Conservation (phyloP, 495 filamentous ascomycete species). For the Trichoderma virens region DNA sequence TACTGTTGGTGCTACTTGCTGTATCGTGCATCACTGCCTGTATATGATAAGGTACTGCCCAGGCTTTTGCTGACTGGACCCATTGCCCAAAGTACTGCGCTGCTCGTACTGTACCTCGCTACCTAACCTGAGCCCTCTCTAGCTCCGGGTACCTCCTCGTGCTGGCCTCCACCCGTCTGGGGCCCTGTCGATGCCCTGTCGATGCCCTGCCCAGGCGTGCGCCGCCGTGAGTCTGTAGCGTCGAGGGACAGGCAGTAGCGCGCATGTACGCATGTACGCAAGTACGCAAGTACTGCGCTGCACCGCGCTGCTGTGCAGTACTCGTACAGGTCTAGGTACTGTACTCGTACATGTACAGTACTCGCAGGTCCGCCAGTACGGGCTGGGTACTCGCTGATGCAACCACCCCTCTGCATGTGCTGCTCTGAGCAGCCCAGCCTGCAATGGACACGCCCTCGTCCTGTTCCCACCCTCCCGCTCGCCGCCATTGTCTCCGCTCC, state of each 20-base stretch:
- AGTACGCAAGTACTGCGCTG: background rate
- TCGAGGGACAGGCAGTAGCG: background rate
- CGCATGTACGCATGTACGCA: background rate
- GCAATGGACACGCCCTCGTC: background rate
- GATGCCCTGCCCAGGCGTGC: conserved; percentile 2
- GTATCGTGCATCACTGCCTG: too few species aligned
- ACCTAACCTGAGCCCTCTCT: background rate
- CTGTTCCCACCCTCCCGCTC: conserved; percentile 8
- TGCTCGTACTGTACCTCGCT: too few species aligned
- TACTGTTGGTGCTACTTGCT: too few species aligned
- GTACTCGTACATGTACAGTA: background rate
- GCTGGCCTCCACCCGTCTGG: background rate
- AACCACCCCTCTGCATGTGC: background rate
- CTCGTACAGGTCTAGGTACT: background rate
- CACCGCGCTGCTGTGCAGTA: too few species aligned
- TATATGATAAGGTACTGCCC: too few species aligned
- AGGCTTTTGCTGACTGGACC: too few species aligned
- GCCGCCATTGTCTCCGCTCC: conserved; percentile 9
- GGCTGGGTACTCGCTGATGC: background rate
- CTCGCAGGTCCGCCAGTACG: too few species aligned
- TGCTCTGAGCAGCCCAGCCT: too few species aligned
- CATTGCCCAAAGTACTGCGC: too few species aligned
- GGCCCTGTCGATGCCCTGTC: background rate
- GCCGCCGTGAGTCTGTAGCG: conserved; percentile 2
- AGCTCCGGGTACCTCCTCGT: background rate